A percentile compares a stretch with the other conserved stretches of the same genome.
Conservation (phyloP, 2,329 filamentous ascomycete genomes). For the Didymella arachidicola region DNA sequence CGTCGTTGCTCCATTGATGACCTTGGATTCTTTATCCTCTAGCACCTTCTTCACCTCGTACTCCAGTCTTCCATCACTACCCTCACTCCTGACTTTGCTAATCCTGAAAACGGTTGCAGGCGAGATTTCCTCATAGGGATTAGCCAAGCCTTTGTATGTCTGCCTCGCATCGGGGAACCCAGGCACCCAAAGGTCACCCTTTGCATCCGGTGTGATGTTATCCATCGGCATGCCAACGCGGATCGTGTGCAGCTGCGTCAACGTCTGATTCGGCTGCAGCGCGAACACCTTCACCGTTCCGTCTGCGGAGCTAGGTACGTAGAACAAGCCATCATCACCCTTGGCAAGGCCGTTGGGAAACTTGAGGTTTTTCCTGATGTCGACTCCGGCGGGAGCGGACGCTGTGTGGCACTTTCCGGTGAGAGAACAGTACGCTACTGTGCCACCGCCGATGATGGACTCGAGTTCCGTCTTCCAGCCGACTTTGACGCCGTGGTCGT, state of each 20-base stretch:
- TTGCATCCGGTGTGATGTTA: slow-evolving; percentile 37
- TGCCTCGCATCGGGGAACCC: slow-evolving; percentile 29
- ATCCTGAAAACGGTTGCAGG: slow-evolving; percentile 36
- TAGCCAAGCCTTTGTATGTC: slow-evolving; percentile 20
- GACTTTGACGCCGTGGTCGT: slow-evolving; percentile 39
- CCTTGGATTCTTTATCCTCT: slow-evolving; percentile 34
- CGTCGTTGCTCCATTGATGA: slow-evolving; percentile 37
- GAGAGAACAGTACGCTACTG: slow-evolving; percentile 35
- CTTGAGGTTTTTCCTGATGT: slow-evolving; percentile 35
- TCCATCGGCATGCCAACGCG: slow-evolving; percentile 38
- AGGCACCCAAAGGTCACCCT: slow-evolving; percentile 38
- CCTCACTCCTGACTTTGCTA: slow-evolving; percentile 21
- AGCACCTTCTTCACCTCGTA: slow-evolving; percentile 38
- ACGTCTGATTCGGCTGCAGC: slow-evolving; percentile 26
- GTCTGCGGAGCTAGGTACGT: slow-evolving; percentile 38
- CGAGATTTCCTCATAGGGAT: slow-evolving; percentile 25
- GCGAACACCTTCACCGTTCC: slow-evolving; percentile 35
- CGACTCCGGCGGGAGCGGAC: slow-evolving; percentile 6
- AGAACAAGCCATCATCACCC: slow-evolving; percentile 36
- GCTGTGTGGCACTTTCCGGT: slow-evolving; percentile 30
- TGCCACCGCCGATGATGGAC: slow-evolving; percentile 39
- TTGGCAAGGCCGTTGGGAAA: slow-evolving; percentile 41
- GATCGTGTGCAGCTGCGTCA: slow-evolving; percentile 34
- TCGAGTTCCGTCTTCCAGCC: slow-evolving; percentile 37
- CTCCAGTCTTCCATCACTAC: slow-evolving; percentile 7